Evolutionary conservation across 169 alveolate genomes (phyloP), one percentile per base, ranked within the genome.

Genomic region (Cryptosporidium muris): DNA sequence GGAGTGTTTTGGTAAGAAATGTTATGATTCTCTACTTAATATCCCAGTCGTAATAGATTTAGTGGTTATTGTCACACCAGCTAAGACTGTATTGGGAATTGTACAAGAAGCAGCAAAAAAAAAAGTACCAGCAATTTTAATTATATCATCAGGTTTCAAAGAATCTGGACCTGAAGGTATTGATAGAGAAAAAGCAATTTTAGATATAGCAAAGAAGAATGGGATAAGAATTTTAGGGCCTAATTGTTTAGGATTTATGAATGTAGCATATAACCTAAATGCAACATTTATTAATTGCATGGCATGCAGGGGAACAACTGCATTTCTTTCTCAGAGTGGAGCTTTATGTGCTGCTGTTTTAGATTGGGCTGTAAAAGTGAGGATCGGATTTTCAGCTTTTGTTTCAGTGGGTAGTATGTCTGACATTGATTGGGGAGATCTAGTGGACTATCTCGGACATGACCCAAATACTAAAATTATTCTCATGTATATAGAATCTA

Each of bases 271-370:
- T 37, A 63, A 81, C 63, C 65, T 91, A 82, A 91, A 91, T 64
- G 94, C 94, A 8, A 85, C 91, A 42, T 91, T 91, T 88, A 90
- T 92, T 11, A 91, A 80, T 45, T 81, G 80, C 37, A 62, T 74
- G 16, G 88, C 90, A 42, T 49, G 53, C 47, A 81, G 81, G 42
- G 94, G 94, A 12, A 56, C 80, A 58, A 88, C 89, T 52, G 91
- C 94, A 40, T 80, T 91, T 47, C 43, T 91, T 5, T 91, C 94
- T n/a, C 94, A 91, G 64, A 88, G 92, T 42, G 94, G 94, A 3
- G 95, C 95, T 25, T 90, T 90, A 88, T 91, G 95, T 58, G 88
- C 95, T 36, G 88, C 95, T 4, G 93, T 92, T 53, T 66, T 92
- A 81, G 95, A 92, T 80, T 90, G 94, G 91, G 89, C 94, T 12